phyloP scores from a whole-genome alignment of 768 basidiomycete species.

The Trametes villosa region DNA sequence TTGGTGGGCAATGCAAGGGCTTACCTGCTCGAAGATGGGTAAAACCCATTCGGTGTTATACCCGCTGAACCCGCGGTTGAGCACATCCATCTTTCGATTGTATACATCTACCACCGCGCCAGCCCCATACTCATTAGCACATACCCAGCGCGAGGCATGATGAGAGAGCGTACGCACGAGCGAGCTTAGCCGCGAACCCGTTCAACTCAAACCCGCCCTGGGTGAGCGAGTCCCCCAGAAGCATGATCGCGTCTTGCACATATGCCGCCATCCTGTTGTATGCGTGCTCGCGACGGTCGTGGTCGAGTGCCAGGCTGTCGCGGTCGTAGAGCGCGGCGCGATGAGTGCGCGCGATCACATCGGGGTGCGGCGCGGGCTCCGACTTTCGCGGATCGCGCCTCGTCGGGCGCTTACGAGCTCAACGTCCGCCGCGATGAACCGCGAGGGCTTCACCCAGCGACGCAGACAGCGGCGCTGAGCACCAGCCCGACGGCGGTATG shows the following conservation, averaged over 20 bases:
- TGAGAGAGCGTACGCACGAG: conserved; percentile 49
- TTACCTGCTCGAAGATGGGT: conserved; percentile 76
- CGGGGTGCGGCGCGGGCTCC: background rate
- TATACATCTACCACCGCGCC: conserved; percentile 60
- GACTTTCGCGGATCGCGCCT: background rate
- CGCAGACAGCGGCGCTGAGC: background rate
- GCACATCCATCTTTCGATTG: conserved; percentile 77
- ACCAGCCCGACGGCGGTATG: too few relatives aligned
- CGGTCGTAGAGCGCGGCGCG: background rate
- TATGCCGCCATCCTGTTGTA: conserved; percentile 53
- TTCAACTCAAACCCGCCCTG: conserved; percentile 62
- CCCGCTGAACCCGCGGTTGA: conserved; percentile 84
- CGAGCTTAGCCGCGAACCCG: conserved; percentile 71
- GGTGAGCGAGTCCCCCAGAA: conserved; percentile 85
- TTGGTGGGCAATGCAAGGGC: conserved; percentile 16
- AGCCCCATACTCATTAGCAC: background rate
- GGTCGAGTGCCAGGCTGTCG: background rate
- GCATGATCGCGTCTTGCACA: conserved; percentile 68
- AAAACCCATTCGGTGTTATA: conserved; percentile 90
- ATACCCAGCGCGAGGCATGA: background rate
- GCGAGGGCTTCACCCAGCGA: background rate
- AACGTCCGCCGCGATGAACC: background rate
- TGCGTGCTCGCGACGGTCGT: too few relatives aligned
- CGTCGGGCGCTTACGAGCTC: background rate
- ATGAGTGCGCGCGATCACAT: too few relatives aligned